Conservation (phyloP, 2,329 filamentous ascomycete species). For the Hypoxylon sp. region DNA sequence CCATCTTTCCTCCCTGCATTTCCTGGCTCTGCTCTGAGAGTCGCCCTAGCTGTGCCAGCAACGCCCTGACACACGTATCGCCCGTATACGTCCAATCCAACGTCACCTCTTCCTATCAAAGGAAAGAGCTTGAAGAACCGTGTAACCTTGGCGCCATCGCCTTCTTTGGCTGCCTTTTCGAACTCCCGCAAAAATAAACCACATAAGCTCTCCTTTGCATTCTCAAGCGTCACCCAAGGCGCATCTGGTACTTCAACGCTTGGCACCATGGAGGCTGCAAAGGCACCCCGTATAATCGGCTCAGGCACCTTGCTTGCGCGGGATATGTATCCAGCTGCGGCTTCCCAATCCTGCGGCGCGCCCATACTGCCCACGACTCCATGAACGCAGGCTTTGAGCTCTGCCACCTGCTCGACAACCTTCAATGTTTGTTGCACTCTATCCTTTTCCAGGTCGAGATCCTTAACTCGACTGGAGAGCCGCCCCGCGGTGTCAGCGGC, state of each 20-base stretch:
- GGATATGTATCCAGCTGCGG: constrained; percentile 88
- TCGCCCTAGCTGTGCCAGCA: constrained; percentile 82
- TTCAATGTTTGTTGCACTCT: constrained; percentile 90
- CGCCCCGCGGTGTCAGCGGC: constrained; percentile 88
- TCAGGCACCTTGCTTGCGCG: constrained; percentile 85
- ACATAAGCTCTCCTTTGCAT: constrained; percentile 89
- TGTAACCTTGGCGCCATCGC: constrained; percentile 90
- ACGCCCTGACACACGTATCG: constrained; percentile 97
- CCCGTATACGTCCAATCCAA: constrained; percentile 94
- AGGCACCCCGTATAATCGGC: constrained; percentile 83
- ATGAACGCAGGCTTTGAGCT: constrained; percentile 95
- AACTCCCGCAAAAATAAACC: constrained; percentile 94
- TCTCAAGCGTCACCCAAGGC: constrained; percentile 86
- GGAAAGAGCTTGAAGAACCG: constrained; percentile 99
- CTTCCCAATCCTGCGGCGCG: constrained; percentile 98
- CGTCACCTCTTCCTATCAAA: constrained; percentile 87
- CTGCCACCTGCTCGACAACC: constrained; percentile 95
- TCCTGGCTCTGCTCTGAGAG: constrained; percentile 77
- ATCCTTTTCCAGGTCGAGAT: constrained; percentile 90
- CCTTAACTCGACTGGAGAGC: constrained; percentile 87
- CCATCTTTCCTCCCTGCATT: constrained; percentile 76
- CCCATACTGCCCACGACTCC: constrained; percentile 97
- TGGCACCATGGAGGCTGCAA: constrained; percentile 92
- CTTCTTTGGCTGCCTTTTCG: constrained; percentile 87
- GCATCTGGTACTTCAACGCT: constrained; percentile 95